Base-by-base conservation (phyloP, 768 basidiomycete genomes). In the Pleurotus giganteus region DNA sequence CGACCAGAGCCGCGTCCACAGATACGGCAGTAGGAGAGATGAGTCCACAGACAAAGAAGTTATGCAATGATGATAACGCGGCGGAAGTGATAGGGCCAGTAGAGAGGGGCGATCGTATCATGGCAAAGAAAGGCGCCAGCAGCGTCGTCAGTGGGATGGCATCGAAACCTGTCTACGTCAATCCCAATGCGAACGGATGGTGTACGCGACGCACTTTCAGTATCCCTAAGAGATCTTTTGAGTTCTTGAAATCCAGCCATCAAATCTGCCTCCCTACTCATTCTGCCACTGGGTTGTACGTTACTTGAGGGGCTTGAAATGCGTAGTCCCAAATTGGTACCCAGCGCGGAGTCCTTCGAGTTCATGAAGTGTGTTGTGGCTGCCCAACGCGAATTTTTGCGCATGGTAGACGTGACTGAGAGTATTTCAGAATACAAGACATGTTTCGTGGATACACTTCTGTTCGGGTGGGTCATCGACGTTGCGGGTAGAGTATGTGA, bases 81-180 rank as follows among this genome's bases (percentile, higher is more conserved):
- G 90, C 84, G n/a, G 96, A 95, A 0, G 97, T 98, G 59, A 99
- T 98, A 9, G 95, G 94, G 4, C 95, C 96, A 0, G 95, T 97
- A 0, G 96, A 98, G 29, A 97, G 76, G 41, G 94, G 90, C 3
- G 96, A 98, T 13, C 93, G 87, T 52, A 98, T 88, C 19, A 99
- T 85, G 12, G 94, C 83, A 60, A 98, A 89, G 75, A 99, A 98
- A 0, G 97, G 97, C 5, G 80, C 74, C 8, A 98, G 79, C 31
- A 99, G 69, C 1, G 76, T 74, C 8, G 84, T 68, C 5, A 94
- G 70, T 36, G 86, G 81, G 27, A 87, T 63, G 4, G 71, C 69
- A 55, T 70, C 70, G 57, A 91, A 68, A 62, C 90, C 92, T 93
- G 58, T 31, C 15, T n/a, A 34, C 57, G 21, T 42, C 21, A 23